Evolutionary conservation across 2,329 filamentous ascomycete species (phyloP), one percentile per base, ranked within the genome.

Genomic region (Cercospora nicotianae): DNA sequence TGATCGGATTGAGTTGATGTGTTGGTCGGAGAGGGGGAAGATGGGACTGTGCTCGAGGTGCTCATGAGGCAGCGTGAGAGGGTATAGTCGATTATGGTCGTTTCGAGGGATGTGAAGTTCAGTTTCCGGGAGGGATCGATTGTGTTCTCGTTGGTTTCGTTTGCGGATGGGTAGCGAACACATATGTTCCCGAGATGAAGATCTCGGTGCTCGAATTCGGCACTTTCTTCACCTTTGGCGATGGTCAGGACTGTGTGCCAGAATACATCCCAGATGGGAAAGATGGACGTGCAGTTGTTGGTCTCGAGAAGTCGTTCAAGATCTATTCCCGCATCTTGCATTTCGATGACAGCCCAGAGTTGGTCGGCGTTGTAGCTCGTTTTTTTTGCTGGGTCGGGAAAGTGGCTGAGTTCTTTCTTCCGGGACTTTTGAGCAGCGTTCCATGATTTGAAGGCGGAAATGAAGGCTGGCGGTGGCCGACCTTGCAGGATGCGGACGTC

Each of bases 11-110:
- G 10, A 4, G 4, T 4, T 26, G 18, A 1, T 23, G 5, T 2
- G 45, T 0, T 6, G 10, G 26, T 51, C 13, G 20, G 45, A 13
- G 45, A 51, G 12, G 45, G 45, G 2, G 45, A 51, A 3, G 45
- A 23, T 2, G 45, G 45, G 0, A 10, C 4, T 3, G 18, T 2
- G 18, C 9, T 13, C 1, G 45, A 5, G 45, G 3, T 51, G 20
- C 9, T 51, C 69, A 89, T 79, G 26, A 84, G 81, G 1, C 87
- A 87, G n/a, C 88, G 85, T 1, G 87, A 89, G 39, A 90, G 83
- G 1, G 88, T 90, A 76, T 90, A 90, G 76, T 90, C 88, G 71
- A 90, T 90, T 26, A 90, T 83, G 0, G 88, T 90, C 1, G 87
- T 87, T 71, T 88, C 85, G 3, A 90, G 77, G 1, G 81, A 81